phyloP scores from a whole-genome alignment of 2,329 filamentous ascomycete species.

The Cercospora zeina region DNA sequence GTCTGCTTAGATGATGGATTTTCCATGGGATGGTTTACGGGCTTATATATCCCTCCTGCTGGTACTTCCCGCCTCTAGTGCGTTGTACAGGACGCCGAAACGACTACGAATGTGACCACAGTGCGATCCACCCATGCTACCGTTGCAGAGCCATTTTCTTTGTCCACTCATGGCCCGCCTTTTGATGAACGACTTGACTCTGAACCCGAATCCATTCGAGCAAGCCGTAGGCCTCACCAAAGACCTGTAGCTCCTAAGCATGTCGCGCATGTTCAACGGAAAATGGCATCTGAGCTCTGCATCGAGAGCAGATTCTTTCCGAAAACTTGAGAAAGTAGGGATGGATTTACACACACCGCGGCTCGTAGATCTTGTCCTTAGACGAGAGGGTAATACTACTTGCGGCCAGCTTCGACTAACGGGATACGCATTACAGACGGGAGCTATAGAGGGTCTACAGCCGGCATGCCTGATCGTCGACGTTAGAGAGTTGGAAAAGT shows the following conservation, averaged over 20 bases:
- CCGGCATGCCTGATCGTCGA: not conserved
- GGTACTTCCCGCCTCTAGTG: not conserved
- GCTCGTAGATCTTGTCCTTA: not conserved
- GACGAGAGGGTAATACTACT: not conserved
- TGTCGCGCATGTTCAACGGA: not conserved
- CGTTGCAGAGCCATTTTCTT: constrained; percentile 1
- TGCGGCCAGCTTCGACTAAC: not conserved
- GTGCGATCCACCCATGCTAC: not conserved
- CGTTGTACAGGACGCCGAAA: not conserved
- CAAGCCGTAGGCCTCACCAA: not conserved
- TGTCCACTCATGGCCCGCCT: not conserved
- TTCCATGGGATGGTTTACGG: not conserved
- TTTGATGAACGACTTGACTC: not conserved
- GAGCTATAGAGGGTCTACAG: not conserved
- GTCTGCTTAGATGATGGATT: not conserved
- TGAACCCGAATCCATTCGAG: not conserved
- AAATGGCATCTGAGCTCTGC: not conserved
- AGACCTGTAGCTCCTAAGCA: not conserved
- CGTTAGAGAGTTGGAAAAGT: too few species aligned
- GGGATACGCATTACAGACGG: not conserved
- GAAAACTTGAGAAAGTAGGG: not conserved
- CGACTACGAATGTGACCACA: not conserved
- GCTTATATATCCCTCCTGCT: not conserved
- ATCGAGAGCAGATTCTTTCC: not conserved
- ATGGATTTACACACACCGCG: not conserved